phyloP scores from a whole-genome alignment of 2,329 filamentous ascomycete genomes.

The Penicillium vulpinum region DNA sequence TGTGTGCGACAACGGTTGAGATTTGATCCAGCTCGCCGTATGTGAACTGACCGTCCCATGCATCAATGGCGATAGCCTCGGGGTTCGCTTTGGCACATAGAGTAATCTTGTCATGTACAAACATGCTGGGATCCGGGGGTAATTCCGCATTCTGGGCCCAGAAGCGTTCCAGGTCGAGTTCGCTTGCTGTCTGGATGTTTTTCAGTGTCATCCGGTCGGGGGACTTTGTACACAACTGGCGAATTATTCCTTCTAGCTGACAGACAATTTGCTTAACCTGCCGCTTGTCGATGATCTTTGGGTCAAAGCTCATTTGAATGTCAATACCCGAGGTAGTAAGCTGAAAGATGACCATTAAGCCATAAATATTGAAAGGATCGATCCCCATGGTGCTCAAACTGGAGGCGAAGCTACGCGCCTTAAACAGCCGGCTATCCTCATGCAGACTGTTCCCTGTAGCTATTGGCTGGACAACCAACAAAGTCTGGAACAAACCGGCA shows the following conservation, averaged over 20 bases:
- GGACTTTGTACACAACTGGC: neutral
- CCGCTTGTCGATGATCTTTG: neutral
- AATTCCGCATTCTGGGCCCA: neutral
- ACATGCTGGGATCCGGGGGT: neutral
- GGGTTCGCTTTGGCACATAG: neutral
- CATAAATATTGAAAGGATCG: neutral
- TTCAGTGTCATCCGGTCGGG: neutral
- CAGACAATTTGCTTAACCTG: neutral
- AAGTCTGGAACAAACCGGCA: neutral
- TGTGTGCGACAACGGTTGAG: neutral
- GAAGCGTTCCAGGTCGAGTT: neutral
- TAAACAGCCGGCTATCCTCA: neutral
- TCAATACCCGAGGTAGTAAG: neutral
- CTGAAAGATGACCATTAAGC: neutral
- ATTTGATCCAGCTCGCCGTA: neutral
- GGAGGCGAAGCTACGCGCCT: neutral
- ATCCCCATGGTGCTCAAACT: neutral
- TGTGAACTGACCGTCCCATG: neutral
- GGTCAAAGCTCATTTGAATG: neutral
- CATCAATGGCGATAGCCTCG: neutral
- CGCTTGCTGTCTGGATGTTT: neutral
- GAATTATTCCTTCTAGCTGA: neutral
- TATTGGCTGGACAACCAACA: neutral
- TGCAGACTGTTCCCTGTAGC: neutral
- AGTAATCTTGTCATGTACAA: neutral